Evolutionary conservation across 139 green algal species (phyloP).

Genomic region (Yamagishiella unicocca): DNA sequence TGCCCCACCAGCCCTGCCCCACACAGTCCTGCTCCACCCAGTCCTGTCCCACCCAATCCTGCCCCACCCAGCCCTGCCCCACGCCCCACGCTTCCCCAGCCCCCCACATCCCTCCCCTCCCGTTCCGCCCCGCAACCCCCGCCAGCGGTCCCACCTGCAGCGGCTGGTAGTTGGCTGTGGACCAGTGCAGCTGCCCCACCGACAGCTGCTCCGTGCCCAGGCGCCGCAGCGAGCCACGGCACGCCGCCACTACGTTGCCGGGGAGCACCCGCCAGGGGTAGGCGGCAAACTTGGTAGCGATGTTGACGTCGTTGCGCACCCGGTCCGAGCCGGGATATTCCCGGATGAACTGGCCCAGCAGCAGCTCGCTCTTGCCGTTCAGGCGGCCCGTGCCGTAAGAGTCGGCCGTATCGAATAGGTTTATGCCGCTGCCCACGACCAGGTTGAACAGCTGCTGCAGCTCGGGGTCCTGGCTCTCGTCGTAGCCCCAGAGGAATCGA

Average conservation of each 20-base stretch:
- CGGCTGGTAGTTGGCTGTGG: slow-evolving; percentile 85
- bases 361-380: slow-evolving; percentile 68
- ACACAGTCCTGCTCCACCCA: too few species aligned
- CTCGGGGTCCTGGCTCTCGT: slow-evolving; percentile 87
- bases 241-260: slow-evolving; percentile 80
- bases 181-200: slow-evolving; percentile 93
- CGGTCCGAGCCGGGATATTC: slow-evolving; percentile 73
- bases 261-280: slow-evolving; percentile 85
- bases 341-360: slow-evolving; percentile 79
- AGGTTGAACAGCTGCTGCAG: slow-evolving; percentile 92
- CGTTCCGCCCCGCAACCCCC: too few species aligned
- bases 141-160: too few species aligned
- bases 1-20: too few species aligned
- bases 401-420: slow-evolving; percentile 88
- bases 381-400: slow-evolving; percentile 81
- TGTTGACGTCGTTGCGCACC: slow-evolving; percentile 57
- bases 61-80: too few species aligned
- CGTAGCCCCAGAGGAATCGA: slow-evolving; percentile 93
- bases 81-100: too few species aligned
- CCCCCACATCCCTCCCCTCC: too few species aligned
- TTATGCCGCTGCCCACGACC: slow-evolving; percentile 78
- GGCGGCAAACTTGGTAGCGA: slow-evolving; percentile 89
- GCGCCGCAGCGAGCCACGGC: slow-evolving; percentile 74
- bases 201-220: slow-evolving; percentile 77
- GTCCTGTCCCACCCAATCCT: too few species aligned